Percentiles rank a stretch among this genome's conserved stretches.
phyloP scores from a whole-genome alignment of 371 early-diverging fungal species.

The Circinella minor region DNA sequence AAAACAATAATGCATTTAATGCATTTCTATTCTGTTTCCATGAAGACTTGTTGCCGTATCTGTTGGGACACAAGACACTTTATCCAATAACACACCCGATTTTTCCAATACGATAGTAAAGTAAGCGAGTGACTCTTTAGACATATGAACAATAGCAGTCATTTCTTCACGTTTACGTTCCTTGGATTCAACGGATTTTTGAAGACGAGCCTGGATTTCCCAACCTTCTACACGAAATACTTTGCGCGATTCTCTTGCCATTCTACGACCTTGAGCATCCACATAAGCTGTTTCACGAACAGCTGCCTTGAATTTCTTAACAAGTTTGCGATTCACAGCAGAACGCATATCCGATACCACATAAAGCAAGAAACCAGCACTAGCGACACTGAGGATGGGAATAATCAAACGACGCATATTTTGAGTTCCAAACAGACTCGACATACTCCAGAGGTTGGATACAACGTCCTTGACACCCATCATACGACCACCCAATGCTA shows the following conservation, averaged over 20 bases:
- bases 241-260: constrained; percentile 75
- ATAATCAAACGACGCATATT: constrained; percentile 47
- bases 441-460: constrained; percentile 45
- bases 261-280: constrained; percentile 70
- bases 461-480: constrained; percentile 52
- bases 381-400: constrained; percentile 56
- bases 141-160: constrained; percentile 54
- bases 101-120: constrained; percentile 64
- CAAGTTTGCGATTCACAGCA: constrained; percentile 81
- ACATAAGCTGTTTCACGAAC: constrained; percentile 69
- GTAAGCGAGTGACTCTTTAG: constrained; percentile 71
- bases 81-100: constrained; percentile 40
- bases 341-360: constrained; percentile 84
- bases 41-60: constrained; percentile 21
- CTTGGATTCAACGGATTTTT: constrained; percentile 77
- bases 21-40: background rate
- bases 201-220: constrained; percentile 85
- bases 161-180: constrained; percentile 70
- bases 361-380: constrained; percentile 77
- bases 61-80: constrained; percentile 39
- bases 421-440: constrained; percentile 33
- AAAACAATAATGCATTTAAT: background rate
- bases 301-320: constrained; percentile 73
- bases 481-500: constrained; percentile 53
- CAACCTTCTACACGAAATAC: constrained; percentile 81